Conservation (phyloP, 75 land plant species). For the Pinus taeda region DNA sequence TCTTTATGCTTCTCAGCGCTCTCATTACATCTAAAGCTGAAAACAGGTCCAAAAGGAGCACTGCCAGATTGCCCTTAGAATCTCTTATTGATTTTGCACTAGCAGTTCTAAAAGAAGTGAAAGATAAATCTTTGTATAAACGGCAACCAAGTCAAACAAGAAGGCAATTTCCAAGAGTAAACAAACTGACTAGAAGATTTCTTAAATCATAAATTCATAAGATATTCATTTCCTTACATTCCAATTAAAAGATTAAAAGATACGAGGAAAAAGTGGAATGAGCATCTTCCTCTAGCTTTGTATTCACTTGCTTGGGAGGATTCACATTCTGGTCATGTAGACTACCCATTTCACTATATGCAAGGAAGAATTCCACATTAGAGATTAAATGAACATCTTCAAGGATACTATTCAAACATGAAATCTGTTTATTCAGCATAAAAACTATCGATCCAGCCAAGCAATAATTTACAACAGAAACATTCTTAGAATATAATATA, state of each 20-base stretch:
- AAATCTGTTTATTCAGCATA: neutral
- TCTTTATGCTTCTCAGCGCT: constrained; percentile 64
- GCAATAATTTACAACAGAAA: neutral
- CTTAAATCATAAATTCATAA: neutral
- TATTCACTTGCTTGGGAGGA: neutral
- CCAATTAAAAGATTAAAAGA: constrained; percentile 6
- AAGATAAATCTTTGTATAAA: neutral
- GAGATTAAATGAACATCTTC: neutral
- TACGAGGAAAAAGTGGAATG: neutral
- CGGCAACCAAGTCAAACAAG: neutral
- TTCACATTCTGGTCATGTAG: neutral
- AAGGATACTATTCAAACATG: neutral
- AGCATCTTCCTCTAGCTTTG: neutral
- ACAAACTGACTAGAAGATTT: neutral
- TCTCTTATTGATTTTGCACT: neutral
- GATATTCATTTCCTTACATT: neutral
- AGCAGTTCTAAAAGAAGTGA: neutral
- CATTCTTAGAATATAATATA: neutral
- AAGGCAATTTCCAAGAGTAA: neutral
- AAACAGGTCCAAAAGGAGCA: constrained; percentile 16
- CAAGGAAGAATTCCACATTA: neutral
- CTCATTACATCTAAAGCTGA: constrained; percentile 43
- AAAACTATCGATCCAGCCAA: neutral
- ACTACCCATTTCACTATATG: neutral
- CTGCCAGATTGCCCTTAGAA: neutral